A percentile compares a stretch with the other conserved stretches of the same genome.
Evolutionary conservation across 306 rosid genomes (phyloP).

Genomic region (Hippophae tibetana): DNA sequence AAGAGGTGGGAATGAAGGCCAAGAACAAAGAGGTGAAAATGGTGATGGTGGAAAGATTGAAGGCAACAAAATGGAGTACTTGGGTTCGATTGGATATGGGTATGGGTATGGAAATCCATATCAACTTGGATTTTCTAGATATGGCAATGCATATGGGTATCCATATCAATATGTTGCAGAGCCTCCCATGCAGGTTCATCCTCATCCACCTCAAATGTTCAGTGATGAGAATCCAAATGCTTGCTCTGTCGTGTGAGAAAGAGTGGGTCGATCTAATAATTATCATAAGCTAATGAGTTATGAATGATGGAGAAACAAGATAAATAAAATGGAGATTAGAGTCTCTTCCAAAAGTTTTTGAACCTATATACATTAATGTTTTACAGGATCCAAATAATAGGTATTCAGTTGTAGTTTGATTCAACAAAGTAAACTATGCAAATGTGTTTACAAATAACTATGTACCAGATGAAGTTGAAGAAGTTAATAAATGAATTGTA

Average conservation of each 20-base stretch:
- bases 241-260: slow-evolving; percentile 53
- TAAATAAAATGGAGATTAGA: no score
- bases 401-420: slow-evolving; percentile 83
- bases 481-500: slow-evolving; percentile 29
- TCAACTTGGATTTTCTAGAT: slow-evolving; percentile 3
- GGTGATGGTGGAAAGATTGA: slow-evolving; percentile 22
- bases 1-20: slow-evolving; percentile 16
- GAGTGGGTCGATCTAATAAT: no score
- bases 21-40: slow-evolving; percentile 8
- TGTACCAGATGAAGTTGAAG: slow-evolving; percentile 72
- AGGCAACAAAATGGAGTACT: slow-evolving; percentile 23
- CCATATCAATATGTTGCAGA: slow-evolving; percentile 24
- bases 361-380: not conserved
- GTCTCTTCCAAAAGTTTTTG: not conserved
- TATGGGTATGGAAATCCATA: not conserved
- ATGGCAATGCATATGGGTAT: slow-evolving; percentile 20
- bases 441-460: slow-evolving; percentile 84
- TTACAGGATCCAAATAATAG: slow-evolving; percentile 67
- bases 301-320: no score
- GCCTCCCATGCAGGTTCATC: not conserved
- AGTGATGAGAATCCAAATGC: slow-evolving; percentile 88
- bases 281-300: not conserved
- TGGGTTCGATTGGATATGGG: slow-evolving; percentile 19
- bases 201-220: slow-evolving; percentile 49
- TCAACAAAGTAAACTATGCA: slow-evolving; percentile 76